A percentile compares a stretch with the other conserved stretches of the same genome.
Evolutionary conservation across 805 yeast genomes (phyloP).

Genomic region (Wickerhamomyces canadensis): DNA sequence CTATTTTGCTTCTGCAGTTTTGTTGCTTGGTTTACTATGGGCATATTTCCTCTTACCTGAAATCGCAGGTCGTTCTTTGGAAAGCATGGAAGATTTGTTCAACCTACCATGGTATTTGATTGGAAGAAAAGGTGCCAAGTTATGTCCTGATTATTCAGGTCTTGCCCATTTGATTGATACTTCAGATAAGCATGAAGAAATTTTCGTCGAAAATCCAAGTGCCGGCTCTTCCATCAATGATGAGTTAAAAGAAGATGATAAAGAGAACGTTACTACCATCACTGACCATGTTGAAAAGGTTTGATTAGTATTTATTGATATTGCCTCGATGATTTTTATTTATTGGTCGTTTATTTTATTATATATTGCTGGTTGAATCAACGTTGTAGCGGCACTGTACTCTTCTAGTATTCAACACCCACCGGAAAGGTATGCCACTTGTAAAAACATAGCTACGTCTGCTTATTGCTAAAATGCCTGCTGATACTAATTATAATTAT

Average conservation of each 20-base stretch:
- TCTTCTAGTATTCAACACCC: too few relatives aligned
- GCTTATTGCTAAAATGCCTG: too few relatives aligned
- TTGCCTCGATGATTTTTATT: not conserved
- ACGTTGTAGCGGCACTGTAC: too few relatives aligned
- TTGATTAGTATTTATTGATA: too few relatives aligned
- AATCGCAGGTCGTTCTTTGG: constrained; percentile 33
- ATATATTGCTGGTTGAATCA: too few relatives aligned
- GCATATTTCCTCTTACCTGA: constrained; percentile 34
- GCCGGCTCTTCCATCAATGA: not conserved
- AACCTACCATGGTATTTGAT: constrained; percentile 52
- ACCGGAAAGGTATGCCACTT: too few relatives aligned
- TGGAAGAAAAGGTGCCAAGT: constrained; percentile 47
- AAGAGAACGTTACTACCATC: too few relatives aligned
- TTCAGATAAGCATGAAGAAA: constrained; percentile 8
- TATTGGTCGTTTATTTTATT: too few relatives aligned
- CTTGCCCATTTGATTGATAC: constrained; percentile 21
- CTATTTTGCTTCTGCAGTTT: constrained; percentile 62
- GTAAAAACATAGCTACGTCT: too few relatives aligned
- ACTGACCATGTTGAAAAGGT: not conserved
- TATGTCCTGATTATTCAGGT: constrained; percentile 48
- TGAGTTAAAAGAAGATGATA: not conserved
- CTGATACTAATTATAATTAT: too few relatives aligned
- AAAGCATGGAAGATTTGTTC: constrained; percentile 32
- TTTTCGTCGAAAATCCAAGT: constrained; percentile 11
- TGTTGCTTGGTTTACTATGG: constrained; percentile 44